Evolutionary conservation across 257 asterid genomes (phyloP), one percentile per base, ranked within the genome.

Genomic region (Asclepias syriaca): DNA sequence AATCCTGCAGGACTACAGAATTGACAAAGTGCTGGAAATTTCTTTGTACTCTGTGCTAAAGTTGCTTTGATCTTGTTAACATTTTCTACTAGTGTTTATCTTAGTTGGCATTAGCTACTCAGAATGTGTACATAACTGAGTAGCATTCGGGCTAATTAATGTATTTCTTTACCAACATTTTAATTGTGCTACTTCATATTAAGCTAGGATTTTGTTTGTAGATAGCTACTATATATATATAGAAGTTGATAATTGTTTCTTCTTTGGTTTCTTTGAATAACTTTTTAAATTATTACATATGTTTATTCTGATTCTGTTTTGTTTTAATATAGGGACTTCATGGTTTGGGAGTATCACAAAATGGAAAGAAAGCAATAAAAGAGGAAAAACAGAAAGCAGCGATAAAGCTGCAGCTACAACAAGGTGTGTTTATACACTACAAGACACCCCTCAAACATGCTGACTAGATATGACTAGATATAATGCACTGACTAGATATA

Each of bases 301-400:
- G 69, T 45, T 15, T 56, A 74, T 78, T 79, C 81, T 81, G n/a
- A 77, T 80, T 68, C 67, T 78, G 71, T 77, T 84, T 79, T 56
- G 78, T 69, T n/a, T n/a, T 72, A 57, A 79, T 76, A 27, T 75
- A 93, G 98, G 97, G 98, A 65, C 74, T 91, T 72, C 96, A 88
- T 78, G 97, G 96, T 61, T 82, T 91, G n/a, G n/a, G n/a, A n/a
- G n/a, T n/a, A n/a, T n/a, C n/a, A n/a, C n/a, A n/a, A n/a, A n/a
- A n/a, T n/a, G n/a, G n/a, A n/a, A n/a, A n/a, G n/a, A n/a, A n/a
- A n/a, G n/a, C n/a, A n/a, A n/a, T n/a, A n/a, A n/a, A n/a, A n/a
- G n/a, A n/a, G n/a, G n/a, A n/a, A n/a, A n/a, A n/a, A n/a, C n/a
- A n/a, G n/a, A n/a, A n/a, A n/a, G n/a, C n/a, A n/a, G n/a, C n/a